These are phyloP conservation scores for Cicer cuneatum DNA, from an alignment of 306 rosid species.

Conservation along the genomic window DNA sequence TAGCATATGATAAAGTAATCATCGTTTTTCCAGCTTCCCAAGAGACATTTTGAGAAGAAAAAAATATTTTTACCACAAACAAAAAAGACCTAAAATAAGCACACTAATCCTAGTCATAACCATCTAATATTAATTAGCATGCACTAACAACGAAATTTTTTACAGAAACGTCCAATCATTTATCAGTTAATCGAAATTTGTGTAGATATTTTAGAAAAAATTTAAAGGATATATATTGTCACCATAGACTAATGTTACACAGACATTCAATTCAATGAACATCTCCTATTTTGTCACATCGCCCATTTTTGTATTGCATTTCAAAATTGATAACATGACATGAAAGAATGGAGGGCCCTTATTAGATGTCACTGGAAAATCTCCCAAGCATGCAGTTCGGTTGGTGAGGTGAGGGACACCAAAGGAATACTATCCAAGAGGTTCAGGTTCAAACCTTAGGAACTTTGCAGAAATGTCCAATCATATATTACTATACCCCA, in stretches of 20 bases:
- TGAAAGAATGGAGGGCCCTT: neutral
- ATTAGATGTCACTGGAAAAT: neutral
- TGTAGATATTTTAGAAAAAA: neutral
- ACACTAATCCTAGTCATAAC: conserved; percentile 2
- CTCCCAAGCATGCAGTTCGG: no score
- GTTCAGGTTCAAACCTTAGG: no score
- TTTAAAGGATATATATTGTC: no score
- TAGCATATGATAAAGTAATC: neutral
- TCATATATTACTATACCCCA: neutral
- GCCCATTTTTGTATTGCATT: neutral
- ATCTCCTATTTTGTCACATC: neutral
- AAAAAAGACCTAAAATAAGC: neutral
- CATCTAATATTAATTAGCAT: neutral
- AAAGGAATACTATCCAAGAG: no score
- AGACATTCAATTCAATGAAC: neutral
- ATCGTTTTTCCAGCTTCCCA: neutral
- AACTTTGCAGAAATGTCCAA: neutral
- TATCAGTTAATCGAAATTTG: neutral
- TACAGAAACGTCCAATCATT: neutral
- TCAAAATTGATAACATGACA: no score
- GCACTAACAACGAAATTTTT: neutral
- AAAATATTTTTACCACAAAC: neutral
- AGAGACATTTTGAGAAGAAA: neutral
- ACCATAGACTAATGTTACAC: no score
- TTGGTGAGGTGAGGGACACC: no score